Evolutionary conservation across 331 rosid genomes (phyloP).

Genomic region (Quercus phellos): DNA sequence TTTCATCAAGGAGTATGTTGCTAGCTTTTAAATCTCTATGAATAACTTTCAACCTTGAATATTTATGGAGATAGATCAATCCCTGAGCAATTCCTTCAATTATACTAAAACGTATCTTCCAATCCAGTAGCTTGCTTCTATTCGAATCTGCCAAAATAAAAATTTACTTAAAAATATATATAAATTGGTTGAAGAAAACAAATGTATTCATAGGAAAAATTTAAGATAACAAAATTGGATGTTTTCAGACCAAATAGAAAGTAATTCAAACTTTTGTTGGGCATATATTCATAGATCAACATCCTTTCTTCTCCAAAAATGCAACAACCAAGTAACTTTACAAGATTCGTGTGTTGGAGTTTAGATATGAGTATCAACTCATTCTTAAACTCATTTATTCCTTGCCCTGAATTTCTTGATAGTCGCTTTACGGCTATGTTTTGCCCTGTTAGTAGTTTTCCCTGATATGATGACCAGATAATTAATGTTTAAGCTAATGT

Average conservation of each 20-base stretch:
- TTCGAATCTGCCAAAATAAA: too few relatives aligned
- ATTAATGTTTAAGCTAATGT: not conserved
- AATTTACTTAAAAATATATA: not conserved
- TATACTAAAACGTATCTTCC: too few relatives aligned
- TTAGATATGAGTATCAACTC: conserved; percentile 18
- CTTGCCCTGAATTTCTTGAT: conserved; percentile 21
- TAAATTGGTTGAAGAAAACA: not conserved
- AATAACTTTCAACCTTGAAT: too few relatives aligned
- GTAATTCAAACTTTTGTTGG: conserved; percentile 29
- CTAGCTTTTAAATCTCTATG: too few relatives aligned
- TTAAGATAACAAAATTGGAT: not conserved
- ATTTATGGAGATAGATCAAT: too few relatives aligned
- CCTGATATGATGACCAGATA: not conserved
- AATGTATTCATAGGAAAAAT: not conserved
- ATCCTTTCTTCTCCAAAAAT: conserved; percentile 19
- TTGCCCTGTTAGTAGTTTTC: not conserved
- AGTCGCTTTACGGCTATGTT: conserved; percentile 24
- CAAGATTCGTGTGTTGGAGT: conserved; percentile 28
- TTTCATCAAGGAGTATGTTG: too few relatives aligned
- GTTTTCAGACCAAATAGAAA: conserved; percentile 17
- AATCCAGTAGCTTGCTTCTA: too few relatives aligned
- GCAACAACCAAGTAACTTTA: conserved; percentile 26
- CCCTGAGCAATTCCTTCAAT: too few relatives aligned
- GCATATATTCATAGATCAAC: conserved; percentile 24
- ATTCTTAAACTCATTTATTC: conserved; percentile 22